A percentile compares a stretch with the other conserved stretches of the same genome.
These are phyloP conservation scores for Kappamyces sp. DNA, from an alignment of 192 early-diverging fungal species.

Conservation along the genomic window DNA sequence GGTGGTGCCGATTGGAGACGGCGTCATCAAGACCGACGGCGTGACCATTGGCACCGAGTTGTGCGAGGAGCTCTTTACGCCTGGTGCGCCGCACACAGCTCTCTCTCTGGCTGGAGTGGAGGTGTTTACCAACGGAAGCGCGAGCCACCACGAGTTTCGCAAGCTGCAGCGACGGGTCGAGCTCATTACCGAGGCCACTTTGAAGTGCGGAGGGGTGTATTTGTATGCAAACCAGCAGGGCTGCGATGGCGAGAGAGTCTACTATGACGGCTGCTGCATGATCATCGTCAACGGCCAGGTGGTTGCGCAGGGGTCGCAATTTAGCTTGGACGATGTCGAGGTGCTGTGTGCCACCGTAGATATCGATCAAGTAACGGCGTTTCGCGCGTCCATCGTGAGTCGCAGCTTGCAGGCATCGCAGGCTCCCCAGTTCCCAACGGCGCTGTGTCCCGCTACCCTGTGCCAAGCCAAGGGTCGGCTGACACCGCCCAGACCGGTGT, in stretches of 20 bases:
- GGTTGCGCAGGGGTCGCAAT: constrained; percentile 86
- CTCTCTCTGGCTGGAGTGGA: constrained; percentile 95
- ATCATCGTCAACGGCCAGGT: constrained; percentile 86
- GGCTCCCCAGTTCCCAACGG: constrained; percentile 58
- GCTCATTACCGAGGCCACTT: constrained; percentile 82
- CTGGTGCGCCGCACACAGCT: constrained; percentile 85
- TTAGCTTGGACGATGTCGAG: constrained; percentile 91
- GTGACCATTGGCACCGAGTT: constrained; percentile 82
- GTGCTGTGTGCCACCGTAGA: constrained; percentile 88
- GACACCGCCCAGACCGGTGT: constrained; percentile 40
- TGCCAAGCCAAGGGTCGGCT: constrained; percentile 24
- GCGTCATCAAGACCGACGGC: constrained; percentile 64
- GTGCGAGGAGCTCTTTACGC: constrained; percentile 97
- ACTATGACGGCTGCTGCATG: constrained; percentile 93
- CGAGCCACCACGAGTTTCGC: constrained; percentile 93
- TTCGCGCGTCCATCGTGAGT: constrained; percentile 63
- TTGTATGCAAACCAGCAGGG: constrained; percentile 95
- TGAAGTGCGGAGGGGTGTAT: constrained; percentile 87
- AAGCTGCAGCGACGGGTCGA: constrained; percentile 85
- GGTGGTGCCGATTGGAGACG: constrained; percentile 87
- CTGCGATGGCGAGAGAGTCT: constrained; percentile 96
- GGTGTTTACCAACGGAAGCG: constrained; percentile 92
- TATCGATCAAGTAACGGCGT: constrained; percentile 79
- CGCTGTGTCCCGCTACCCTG: constrained; percentile 39
- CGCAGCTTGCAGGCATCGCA: constrained; percentile 73